Conservation (phyloP, 495 filamentous ascomycete species). For the Daldinia decipiens region DNA sequence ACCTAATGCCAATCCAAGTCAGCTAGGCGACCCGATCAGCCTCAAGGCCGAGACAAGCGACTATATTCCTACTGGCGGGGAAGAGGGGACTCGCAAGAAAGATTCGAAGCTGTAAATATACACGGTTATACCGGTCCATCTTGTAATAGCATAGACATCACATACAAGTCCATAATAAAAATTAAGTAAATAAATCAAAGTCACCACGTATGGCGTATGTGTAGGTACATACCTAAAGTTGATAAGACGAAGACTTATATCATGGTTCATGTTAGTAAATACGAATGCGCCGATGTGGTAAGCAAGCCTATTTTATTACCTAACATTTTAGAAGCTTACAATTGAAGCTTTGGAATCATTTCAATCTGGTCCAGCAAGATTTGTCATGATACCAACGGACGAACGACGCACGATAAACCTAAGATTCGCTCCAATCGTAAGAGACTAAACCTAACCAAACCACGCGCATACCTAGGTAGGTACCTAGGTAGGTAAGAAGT, state of each 20-base stretch:
- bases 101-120: conserved; percentile 40
- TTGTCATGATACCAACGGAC: conserved; percentile 12
- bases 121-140: not conserved
- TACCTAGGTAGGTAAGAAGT: not conserved
- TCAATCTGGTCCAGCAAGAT: conserved; percentile 9
- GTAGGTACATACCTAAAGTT: too few relatives aligned
- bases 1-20: conserved; percentile 52
- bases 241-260: not conserved
- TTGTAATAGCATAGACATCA: not conserved
- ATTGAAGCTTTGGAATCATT: conserved; percentile 12
- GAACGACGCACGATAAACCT: not conserved
- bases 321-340: conserved; percentile 7
- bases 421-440: conserved; percentile 19
- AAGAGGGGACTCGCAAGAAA: conserved; percentile 31
- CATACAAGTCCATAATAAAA: not conserved
- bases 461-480: not conserved
- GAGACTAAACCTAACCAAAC: conserved; percentile 11
- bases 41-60: conserved; percentile 55
- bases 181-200: too few relatives aligned
- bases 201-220: too few relatives aligned
- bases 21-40: conserved; percentile 55
- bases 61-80: conserved; percentile 22
- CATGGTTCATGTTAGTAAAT: conserved; percentile 7
- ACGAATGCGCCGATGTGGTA: not conserved
- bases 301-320: conserved; percentile 4